Conservation (phyloP, 257 asterid species). For the Nyctanthes arbortristis region DNA sequence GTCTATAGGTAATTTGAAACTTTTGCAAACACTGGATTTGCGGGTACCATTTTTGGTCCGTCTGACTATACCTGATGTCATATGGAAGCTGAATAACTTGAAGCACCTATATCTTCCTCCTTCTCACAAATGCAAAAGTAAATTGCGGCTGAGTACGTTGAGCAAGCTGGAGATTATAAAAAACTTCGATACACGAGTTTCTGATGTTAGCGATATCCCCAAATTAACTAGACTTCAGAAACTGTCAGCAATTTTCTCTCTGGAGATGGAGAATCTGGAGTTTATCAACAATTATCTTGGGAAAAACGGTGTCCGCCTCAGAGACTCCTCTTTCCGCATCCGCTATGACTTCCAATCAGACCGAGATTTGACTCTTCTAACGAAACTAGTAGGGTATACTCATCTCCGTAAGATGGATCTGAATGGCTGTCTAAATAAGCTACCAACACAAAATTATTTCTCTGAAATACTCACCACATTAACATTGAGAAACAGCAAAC, state of each 20-base stretch:
- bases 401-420: slow-evolving; percentile 55
- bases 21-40: slow-evolving; percentile 47
- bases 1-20: slow-evolving; percentile 43
- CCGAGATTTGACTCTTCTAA: slow-evolving; percentile 34
- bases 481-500: slow-evolving; percentile 53
- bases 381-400: slow-evolving; percentile 32
- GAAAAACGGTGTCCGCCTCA: slow-evolving; percentile 26
- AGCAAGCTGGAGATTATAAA: slow-evolving; percentile 44
- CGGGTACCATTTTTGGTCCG: slow-evolving; percentile 35
- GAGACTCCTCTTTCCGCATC: slow-evolving; percentile 43
- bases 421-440: slow-evolving; percentile 37
- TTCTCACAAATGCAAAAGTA: slow-evolving; percentile 32
- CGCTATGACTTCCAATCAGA: slow-evolving; percentile 42
- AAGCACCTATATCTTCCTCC: slow-evolving; percentile 61
- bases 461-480: slow-evolving; percentile 37
- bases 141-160: slow-evolving; percentile 39
- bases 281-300: slow-evolving; percentile 28
- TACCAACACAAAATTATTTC: slow-evolving; percentile 38
- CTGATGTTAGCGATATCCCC: slow-evolving; percentile 44
- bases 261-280: slow-evolving; percentile 37
- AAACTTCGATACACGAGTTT: slow-evolving; percentile 48
- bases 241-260: slow-evolving; percentile 38
- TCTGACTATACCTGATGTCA: slow-evolving; percentile 47
- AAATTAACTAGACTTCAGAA: slow-evolving; percentile 45
- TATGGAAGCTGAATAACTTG: slow-evolving; percentile 44